Evolutionary conservation across 495 filamentous ascomycete species (phyloP), one percentile per base, ranked within the genome.

Genomic region (Neurospora hispaniola): DNA sequence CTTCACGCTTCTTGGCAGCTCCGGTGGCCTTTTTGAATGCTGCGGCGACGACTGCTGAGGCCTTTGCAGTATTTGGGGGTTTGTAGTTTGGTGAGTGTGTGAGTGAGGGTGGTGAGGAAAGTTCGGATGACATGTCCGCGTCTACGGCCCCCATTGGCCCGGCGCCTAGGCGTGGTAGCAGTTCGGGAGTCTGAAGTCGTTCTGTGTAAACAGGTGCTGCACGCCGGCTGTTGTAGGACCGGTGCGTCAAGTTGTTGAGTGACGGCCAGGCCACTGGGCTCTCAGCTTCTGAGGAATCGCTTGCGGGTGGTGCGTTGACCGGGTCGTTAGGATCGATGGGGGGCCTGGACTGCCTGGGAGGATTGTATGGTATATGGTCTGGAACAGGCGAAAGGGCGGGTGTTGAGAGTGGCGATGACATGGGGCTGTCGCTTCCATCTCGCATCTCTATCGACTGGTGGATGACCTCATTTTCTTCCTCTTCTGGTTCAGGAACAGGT

Each of bases 1-100:
- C 73, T 0, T 73, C 74, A 40, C 77, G 76, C 10, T 73, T 46
- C 59, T 74, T 54, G 70, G 78, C 27, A 6, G 54, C 20, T 44
- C 20, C 20, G 48, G 48, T 2, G 20, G 81, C 70, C 74, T 79
- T 72, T 74, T 77, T 72, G 75, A 75, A 73, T 71, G 78, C 42
- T 5, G 72, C 44, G 2, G 74, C 44, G 44, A 75, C 78, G 20
- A 66, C 20, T 5, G 76, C n/a, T 4, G 71, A 35, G 59, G 78
- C 69, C 69, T 75, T 27, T 72, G 74, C 20, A 75, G 72, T 41
- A 74, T 72, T 41, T 20, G 71, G 44, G 7, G 71, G 5, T 18
- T 71, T 75, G 72, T 82, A 85, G 71, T 86, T 85, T 4, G 85
- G 85, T 3, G 85, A 86, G 73, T 86, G 84, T 11, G 85, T 86